Base-by-base conservation (phyloP, 2,329 filamentous ascomycete species). In the Rutstroemia sydowiana region DNA sequence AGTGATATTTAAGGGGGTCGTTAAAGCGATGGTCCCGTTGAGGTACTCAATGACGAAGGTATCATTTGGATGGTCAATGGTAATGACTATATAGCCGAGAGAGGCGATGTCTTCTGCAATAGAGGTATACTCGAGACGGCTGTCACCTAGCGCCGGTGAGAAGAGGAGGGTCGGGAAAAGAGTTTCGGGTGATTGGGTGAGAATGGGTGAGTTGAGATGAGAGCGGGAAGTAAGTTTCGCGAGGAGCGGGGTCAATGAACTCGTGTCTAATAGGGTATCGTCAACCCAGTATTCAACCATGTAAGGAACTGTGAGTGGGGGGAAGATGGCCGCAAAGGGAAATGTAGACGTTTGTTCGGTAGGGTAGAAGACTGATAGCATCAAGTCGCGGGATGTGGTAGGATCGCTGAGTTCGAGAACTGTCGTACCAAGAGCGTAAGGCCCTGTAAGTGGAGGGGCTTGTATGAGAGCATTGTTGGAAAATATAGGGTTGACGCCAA, bases 1-100 rank as follows among this genome's bases (percentile, higher is more conserved):
- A 1, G 34, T 45, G 9, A 62, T 53, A 3, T 64, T 52, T 5
- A 51, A 34, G 3, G 30, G 55, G 5, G 50, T n/a, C 5, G 60
- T 51, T 0, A 52, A 55, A 3, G 26, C 42, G 5, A 32, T 31
- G 6, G 52, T 51, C 23, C 56, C 61, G 37, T 68, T 60, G 0
- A 66, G 65, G 18, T 65, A 70, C 23, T 64, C 62, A 6, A 70
- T 62, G 16, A 69, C 61, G 9, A 62, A 56, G 0, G 61, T 59
- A 54, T 70, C 68, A 44, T 68, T 67, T 3, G 68, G 64, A 45
- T 69, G 68, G 44, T 70, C 68, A 20, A 70, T 55, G 4, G 65
- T 63, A 3, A 69, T 55, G 10, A 69, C 65, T 3, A 59, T 57
- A 46, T 66, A 70, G 5, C 69, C 69, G 3, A 56, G 26, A 42